Percentiles rank a stretch among this genome's conserved stretches.
Evolutionary conservation across 495 filamentous ascomycete genomes (phyloP).

Genomic region (Aspergillus heteromorphus): DNA sequence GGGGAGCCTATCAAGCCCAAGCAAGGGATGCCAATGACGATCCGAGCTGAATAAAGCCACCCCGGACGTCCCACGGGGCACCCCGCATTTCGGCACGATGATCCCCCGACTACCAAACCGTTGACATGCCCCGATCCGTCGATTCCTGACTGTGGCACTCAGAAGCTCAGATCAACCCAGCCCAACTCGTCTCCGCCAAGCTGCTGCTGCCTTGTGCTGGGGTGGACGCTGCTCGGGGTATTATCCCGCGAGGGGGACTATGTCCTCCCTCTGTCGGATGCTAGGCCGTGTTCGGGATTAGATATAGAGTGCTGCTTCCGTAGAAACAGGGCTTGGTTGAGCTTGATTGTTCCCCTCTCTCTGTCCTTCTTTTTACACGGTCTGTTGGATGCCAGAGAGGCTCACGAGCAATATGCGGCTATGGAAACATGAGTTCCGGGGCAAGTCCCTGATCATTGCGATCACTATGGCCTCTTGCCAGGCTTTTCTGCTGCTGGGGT

Average conservation of each 20-base stretch:
- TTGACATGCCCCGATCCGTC: too few relatives aligned
- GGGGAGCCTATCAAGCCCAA: too few relatives aligned
- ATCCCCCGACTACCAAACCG: slow-evolving; percentile 7
- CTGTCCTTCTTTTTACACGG: background rate
- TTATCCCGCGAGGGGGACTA: background rate
- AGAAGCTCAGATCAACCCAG: background rate
- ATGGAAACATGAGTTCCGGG: slow-evolving; percentile 23
- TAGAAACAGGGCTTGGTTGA: background rate
- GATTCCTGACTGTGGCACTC: too few relatives aligned
- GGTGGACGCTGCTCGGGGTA: background rate
- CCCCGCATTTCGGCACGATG: slow-evolving; percentile 7
- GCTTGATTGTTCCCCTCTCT: background rate
- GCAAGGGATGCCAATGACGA: too few relatives aligned
- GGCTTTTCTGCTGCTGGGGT: slow-evolving; percentile 34
- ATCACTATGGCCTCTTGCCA: slow-evolving; percentile 28
- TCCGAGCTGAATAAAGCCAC: too few relatives aligned
- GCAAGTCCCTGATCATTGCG: slow-evolving; percentile 15
- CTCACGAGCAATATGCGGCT: slow-evolving; percentile 14
- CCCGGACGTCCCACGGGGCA: slow-evolving; percentile 3
- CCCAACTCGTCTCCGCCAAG: too few relatives aligned
- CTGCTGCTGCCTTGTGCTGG: too few relatives aligned
- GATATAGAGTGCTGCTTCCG: too few relatives aligned
- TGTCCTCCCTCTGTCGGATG: too few relatives aligned
- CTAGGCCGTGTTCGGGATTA: background rate
- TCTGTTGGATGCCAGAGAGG: background rate